Base-by-base conservation (phyloP, 495 filamentous ascomycete species). In the Lasiosphaeria hispida region DNA sequence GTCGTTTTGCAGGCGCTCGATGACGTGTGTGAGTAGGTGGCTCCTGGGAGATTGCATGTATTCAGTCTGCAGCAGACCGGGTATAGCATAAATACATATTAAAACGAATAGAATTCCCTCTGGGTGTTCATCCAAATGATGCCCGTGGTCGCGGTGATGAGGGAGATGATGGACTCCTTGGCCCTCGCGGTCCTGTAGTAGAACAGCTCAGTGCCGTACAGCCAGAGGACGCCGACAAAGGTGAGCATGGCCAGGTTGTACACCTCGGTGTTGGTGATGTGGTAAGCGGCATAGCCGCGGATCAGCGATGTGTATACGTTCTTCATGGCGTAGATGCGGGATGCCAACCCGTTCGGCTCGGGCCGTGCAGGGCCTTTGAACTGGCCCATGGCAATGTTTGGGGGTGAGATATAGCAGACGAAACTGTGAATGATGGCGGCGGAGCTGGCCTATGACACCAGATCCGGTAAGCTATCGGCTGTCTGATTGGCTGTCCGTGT, bases 251-350 rank as follows among this genome's bases (percentile, higher is more conserved):
- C 66, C 34, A 72, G 61, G n/a, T 64, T 60, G 48, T 74, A 74
- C 15, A 72, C 9, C 42, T 67, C 59, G 9, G 60, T 43, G 44
- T 69, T 69, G 4, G 56, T 51, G 44, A 72, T 65, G 54, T 74
- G 41, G 17, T 71, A 72, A 11, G 71, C 69, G 0, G 71, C 66
- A 47, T 72, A 72, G 23, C 59, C 37, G 3, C 69, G 60, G 49
- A 72, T 74, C 23, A 67, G 37, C 19, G 56, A 58, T 2, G 69
- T 64, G 58, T 72, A 72, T 30, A 71, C 40, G 36, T 71, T 74
- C 55, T 71, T 67, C 39, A 71, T 39, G 2, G 69, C 71, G 49
- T 74, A 72, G 2, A 74, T 52, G 36, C 64, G 69, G 4, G 71
- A 68, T 14, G 66, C 42, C 14, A 74, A 57, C 34, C 60, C 50